Conservation (phyloP, 23 red algal species). For the Cyanidium caldarium region DNA sequence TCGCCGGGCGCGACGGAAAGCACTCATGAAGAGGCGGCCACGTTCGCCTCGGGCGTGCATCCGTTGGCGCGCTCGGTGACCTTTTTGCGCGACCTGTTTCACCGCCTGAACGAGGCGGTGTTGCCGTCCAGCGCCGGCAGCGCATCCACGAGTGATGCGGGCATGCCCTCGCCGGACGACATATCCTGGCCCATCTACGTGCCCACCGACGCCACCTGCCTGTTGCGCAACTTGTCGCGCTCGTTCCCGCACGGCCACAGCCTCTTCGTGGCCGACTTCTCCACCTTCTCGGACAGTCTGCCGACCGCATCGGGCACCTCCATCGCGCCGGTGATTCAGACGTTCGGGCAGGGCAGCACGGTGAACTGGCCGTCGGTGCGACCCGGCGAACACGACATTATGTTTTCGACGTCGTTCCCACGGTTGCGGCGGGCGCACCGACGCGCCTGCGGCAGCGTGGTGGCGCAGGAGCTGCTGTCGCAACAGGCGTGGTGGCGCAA, state of each 20-base stretch:
- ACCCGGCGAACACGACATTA: slow-evolving; percentile 1
- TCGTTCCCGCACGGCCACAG: neutral
- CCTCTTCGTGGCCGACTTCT: neutral
- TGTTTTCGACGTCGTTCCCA: slow-evolving; percentile 3
- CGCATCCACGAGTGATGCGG: neutral
- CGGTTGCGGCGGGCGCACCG: neutral
- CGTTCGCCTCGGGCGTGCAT: neutral
- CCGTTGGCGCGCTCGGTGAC: neutral
- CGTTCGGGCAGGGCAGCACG: neutral
- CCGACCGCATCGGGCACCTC: neutral
- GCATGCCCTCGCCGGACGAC: too few species aligned
- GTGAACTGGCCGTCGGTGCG: neutral
- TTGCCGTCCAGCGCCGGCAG: neutral
- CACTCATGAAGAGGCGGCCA: neutral
- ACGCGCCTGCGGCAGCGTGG: neutral
- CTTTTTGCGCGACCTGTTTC: neutral
- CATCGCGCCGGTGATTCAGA: slow-evolving; percentile 3
- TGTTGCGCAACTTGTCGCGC: neutral
- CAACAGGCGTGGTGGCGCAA: neutral
- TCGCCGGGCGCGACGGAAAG: neutral
- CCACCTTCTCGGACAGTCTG: neutral
- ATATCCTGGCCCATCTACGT: neutral
- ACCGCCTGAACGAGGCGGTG: neutral
- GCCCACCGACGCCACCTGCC: neutral
- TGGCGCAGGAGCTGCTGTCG: neutral